Percentiles rank a stretch among this genome's conserved stretches.
phyloP scores from a whole-genome alignment of 73 alveolate species.

The Symbiodinium natans region DNA sequence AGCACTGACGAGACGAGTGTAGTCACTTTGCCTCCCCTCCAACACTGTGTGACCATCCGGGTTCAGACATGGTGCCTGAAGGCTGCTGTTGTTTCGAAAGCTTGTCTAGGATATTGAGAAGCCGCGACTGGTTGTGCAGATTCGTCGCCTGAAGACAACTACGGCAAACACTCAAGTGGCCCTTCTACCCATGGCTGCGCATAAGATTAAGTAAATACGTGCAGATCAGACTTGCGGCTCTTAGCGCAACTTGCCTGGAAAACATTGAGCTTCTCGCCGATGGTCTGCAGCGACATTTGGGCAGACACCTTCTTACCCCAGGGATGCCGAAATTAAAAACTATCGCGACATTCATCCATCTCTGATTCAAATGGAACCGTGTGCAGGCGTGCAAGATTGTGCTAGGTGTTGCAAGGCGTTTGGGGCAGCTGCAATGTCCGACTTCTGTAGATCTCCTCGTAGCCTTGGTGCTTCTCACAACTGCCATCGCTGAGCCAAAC shows the following conservation, averaged over 20 bases:
- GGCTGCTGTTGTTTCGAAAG: constrained; percentile 35
- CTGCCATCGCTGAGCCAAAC: neutral
- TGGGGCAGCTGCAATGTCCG: constrained; percentile 47
- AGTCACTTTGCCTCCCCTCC: too few relatives aligned
- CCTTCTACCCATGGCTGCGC: too few relatives aligned
- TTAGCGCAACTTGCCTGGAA: constrained; percentile 71
- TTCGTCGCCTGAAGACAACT: constrained; percentile 43
- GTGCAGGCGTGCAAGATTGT: neutral
- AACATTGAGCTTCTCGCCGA: constrained; percentile 50
- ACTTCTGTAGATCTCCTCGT: constrained; percentile 86
- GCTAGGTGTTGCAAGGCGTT: neutral
- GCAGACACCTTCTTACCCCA: constrained; percentile 31
- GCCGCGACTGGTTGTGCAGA: constrained; percentile 77
- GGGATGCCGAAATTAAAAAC: too few relatives aligned
- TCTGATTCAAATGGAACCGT: too few relatives aligned
- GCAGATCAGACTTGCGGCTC: too few relatives aligned
- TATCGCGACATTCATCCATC: too few relatives aligned
- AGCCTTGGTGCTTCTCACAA: neutral
- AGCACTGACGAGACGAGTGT: too few relatives aligned
- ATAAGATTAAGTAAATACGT: too few relatives aligned
- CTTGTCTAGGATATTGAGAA: constrained; percentile 46
- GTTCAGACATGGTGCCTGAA: neutral
- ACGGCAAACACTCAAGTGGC: neutral
- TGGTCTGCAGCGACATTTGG: constrained; percentile 91
- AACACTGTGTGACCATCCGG: too few relatives aligned